Conservation (phyloP, 768 basidiomycete species). For the Xanthoconium purpureum region DNA sequence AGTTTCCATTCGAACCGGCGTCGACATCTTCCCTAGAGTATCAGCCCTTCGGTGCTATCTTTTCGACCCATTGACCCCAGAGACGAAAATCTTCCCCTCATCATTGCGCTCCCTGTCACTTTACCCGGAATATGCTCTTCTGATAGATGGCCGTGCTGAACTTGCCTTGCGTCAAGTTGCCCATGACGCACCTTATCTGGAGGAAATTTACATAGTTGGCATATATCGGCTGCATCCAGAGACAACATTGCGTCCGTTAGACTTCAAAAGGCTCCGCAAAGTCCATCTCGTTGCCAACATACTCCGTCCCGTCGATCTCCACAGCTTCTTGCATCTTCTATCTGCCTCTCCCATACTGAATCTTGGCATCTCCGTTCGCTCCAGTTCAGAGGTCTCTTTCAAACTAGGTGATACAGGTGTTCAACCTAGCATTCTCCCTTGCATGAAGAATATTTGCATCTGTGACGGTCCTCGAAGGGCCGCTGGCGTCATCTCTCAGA, state of each 20-base stretch:
- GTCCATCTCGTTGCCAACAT: conserved; percentile 7
- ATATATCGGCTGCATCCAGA: neutral
- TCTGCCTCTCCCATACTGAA: conserved; percentile 4
- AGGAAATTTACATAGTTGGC: conserved; percentile 6
- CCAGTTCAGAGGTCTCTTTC: conserved; percentile 1
- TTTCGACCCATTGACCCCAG: conserved; percentile 7
- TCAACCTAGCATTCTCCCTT: neutral
- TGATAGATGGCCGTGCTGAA: conserved; percentile 13
- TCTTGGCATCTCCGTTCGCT: conserved; percentile 6
- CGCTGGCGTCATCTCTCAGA: conserved; percentile 4
- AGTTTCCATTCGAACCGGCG: conserved; percentile 6
- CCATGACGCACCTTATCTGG: conserved; percentile 9
- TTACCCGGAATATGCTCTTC: conserved; percentile 10
- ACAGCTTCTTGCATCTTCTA: conserved; percentile 6
- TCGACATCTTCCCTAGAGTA: conserved; percentile 13
- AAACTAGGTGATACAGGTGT: neutral
- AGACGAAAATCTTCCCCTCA: conserved; percentile 13
- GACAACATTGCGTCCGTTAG: neutral
- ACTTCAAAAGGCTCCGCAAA: conserved; percentile 7
- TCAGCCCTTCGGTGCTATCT: conserved; percentile 11
- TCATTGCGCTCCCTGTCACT: conserved; percentile 13
- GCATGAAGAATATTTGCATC: conserved; percentile 4
- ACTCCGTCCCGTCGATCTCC: conserved; percentile 7
- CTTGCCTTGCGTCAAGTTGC: conserved; percentile 16
- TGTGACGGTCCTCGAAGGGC: conserved; percentile 4